Evolutionary conservation across 352 stramenopile species (phyloP), one percentile per base, ranked within the genome.

Genomic region (Globisporangium heterothallicum): DNA sequence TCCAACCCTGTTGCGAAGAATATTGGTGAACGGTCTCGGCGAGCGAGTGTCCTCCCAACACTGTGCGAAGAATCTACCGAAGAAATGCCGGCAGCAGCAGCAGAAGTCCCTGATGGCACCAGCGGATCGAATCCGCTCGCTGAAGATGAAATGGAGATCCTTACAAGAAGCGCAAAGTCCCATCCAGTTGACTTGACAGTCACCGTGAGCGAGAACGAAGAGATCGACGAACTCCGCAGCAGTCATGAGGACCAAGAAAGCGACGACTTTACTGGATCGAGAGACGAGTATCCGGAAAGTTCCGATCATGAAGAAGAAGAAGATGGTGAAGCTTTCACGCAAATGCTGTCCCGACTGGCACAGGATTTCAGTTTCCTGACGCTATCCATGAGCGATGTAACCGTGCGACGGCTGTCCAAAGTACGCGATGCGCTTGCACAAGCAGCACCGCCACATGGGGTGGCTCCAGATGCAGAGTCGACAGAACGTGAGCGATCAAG

Each of bases 291-390:
- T 18, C 32, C 32, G n/a, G 32, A 38, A 18, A 16, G 4, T 16
- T 38, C 32, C 3, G 32, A 34, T 34, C 29, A 6, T 34, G 29
- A 38, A 16, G 42, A 47, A 8, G 45, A 16, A 12, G 47, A 46
- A 16, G 42, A 52, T 7, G 32, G 34, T 13, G 42, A 53, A 26
- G 49, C 25, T 13, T 63, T 63, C 32, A 19, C 9, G 4, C 22
- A 54, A 2, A 63, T 63, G 56, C 32, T 63, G 9, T 25, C 49
- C 3, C 49, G 47, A 34, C 19, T 63, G 12, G 1, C 24, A 1
- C 2, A 18, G 10, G 49, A 59, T 27, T 27, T 26, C 10, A 44
- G 52, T 10, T 30, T 19, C 8, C 49, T 63, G 6, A 29, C 21
- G 9, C 32, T 63, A 16, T 46, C 49, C 9, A 13, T 22, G 6